Conservation (phyloP, 139 green algal species). For the Micractinium sp. region DNA sequence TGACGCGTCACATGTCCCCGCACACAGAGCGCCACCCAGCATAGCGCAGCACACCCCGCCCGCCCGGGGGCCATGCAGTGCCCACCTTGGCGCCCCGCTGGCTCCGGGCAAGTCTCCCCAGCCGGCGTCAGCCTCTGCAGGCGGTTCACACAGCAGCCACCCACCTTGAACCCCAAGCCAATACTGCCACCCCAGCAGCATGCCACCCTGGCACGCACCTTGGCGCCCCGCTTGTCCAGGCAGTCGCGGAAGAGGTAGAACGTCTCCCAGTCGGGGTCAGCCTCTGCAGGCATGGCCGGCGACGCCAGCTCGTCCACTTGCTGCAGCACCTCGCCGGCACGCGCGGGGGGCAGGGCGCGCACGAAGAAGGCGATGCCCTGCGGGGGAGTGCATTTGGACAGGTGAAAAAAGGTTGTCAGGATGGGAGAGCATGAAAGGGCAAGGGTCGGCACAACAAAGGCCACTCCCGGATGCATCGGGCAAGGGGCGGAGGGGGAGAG, state of each 20-base stretch:
- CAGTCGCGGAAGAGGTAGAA: slow-evolving; percentile 46
- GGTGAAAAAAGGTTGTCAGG: not conserved
- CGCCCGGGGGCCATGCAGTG: too few species aligned
- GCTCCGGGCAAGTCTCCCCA: too few species aligned
- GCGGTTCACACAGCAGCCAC: not conserved
- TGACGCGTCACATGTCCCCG: too few species aligned
- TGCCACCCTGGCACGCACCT: not conserved
- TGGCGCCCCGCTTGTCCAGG: slow-evolving; percentile 1
- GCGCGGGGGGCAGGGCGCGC: slow-evolving; percentile 6
- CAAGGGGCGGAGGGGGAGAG: not conserved
- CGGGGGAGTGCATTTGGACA: not conserved
- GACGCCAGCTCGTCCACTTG: not conserved
- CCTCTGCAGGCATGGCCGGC: not conserved
- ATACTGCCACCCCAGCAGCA: too few species aligned
- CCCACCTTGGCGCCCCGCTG: too few species aligned
- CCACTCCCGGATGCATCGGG: not conserved
- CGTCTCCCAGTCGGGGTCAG: slow-evolving; percentile 7
- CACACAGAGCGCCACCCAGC: too few species aligned
- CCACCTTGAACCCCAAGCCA: too few species aligned
- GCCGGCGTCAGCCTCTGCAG: too few species aligned
- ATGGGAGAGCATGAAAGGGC: not conserved
- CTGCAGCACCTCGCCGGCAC: slow-evolving; percentile 4
- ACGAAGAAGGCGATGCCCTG: slow-evolving; percentile 45
- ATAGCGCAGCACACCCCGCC: too few species aligned
- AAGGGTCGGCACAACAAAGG: not conserved